These are phyloP conservation scores for Lumnitzera littorea DNA, from an alignment of 345 rosid genomes.

Conservation along the genomic window DNA sequence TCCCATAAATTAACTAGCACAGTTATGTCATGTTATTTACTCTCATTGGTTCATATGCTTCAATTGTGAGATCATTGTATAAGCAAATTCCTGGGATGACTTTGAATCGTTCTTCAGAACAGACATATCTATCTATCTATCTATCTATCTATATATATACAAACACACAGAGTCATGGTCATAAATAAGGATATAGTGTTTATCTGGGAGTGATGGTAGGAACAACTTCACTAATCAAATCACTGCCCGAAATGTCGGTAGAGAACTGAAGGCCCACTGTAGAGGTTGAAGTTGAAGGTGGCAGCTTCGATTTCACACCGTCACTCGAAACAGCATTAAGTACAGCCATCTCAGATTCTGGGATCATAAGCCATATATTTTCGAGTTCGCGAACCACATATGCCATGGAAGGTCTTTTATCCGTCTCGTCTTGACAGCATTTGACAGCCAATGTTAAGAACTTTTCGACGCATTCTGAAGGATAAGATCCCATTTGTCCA, in stretches of 20 bases:
- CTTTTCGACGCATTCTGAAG: constrained; percentile 72
- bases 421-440: constrained; percentile 72
- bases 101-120: no score
- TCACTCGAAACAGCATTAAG: constrained; percentile 6
- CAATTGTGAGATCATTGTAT: no score
- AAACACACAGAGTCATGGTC: no score
- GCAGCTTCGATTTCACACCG: constrained; percentile 9
- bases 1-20: no score
- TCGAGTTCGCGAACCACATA: constrained; percentile 88
- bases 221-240: constrained; percentile 69
- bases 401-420: constrained; percentile 80
- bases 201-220: constrained; percentile 73
- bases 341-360: constrained; percentile 33
- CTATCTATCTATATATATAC: no score
- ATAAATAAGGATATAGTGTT: no score
- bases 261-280: constrained; percentile 54
- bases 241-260: constrained; percentile 75
- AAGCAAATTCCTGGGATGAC: no score
- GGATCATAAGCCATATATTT: constrained; percentile 52
- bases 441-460: constrained; percentile 62
- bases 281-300: constrained; percentile 46
- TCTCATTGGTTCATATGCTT: no score
- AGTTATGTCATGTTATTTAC: no score
- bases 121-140: no score
- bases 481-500: constrained; percentile 89